Percentiles rank a stretch among this genome's conserved stretches.
Evolutionary conservation across 2,329 filamentous ascomycete species (phyloP).

Genomic region (Beauveria rudraprayagi): DNA sequence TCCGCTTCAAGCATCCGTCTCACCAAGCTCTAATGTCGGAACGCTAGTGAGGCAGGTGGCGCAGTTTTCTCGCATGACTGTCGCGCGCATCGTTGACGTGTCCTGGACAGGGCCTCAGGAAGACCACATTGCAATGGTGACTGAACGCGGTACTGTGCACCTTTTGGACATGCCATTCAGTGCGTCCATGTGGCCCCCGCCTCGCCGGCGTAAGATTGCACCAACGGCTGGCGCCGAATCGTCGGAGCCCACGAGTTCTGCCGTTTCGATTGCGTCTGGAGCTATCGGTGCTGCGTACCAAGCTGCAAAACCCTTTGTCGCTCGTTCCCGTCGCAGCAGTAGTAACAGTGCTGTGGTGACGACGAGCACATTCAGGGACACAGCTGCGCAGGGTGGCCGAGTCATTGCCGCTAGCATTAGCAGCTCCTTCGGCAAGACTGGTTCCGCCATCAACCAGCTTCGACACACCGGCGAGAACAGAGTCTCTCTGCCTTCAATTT

Average conservation of each 20-base stretch:
- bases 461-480: slow-evolving; percentile 70
- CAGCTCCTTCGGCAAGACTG: slow-evolving; percentile 67
- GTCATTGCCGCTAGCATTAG: slow-evolving; percentile 67
- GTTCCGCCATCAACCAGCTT: slow-evolving; percentile 59
- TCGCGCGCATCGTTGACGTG: slow-evolving; percentile 83
- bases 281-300: slow-evolving; percentile 63
- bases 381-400: slow-evolving; percentile 62
- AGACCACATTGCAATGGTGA: slow-evolving; percentile 80
- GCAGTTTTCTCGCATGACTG: slow-evolving; percentile 83
- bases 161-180: slow-evolving; percentile 77
- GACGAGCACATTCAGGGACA: slow-evolving; percentile 43
- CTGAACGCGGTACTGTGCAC: slow-evolving; percentile 91
- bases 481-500: slow-evolving; percentile 55
- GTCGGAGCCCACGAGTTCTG: slow-evolving; percentile 42
- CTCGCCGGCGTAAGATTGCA: slow-evolving; percentile 41
- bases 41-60: slow-evolving; percentile 73
- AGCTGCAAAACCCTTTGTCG: slow-evolving; percentile 54
- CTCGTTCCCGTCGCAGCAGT: slow-evolving; percentile 45
- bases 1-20: slow-evolving; percentile 42
- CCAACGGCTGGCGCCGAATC: slow-evolving; percentile 38
- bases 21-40: slow-evolving; percentile 37
- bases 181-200: slow-evolving; percentile 82
- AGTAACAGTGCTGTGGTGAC: slow-evolving; percentile 25
- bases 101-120: slow-evolving; percentile 77
- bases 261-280: slow-evolving; percentile 62